Base-by-base conservation (phyloP, 345 rosid species). In the Murraya koenigii region DNA sequence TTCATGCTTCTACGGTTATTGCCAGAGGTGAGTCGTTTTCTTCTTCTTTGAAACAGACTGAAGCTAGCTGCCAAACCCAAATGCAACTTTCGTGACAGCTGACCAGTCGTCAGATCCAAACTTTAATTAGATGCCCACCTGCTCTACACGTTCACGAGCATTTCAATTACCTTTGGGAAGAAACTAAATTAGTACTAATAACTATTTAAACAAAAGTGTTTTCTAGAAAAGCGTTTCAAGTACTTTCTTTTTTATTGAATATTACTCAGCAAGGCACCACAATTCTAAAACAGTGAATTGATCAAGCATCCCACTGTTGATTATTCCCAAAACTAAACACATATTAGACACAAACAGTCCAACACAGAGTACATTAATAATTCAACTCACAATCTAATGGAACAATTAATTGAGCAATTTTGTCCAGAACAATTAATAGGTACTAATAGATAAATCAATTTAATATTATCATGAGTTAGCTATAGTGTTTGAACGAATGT, bases 71-170 rank as follows among this genome's bases (percentile, higher is more conserved):
- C 23, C 3, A 32, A n/a, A 25, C 14, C 55, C 56, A 58, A 52
- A 60, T 72, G 47, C 75, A 75, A 75, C 26, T 66, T 79, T 66
- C 66, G 10, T 52, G 80, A 79, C 65, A 54, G 15, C 35, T 59
- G 25, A 75, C 69, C 36, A 6, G 61, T 66, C 80, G 26, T 49
- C 58, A 36, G 8, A 55, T 19, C 36, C 75, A 38, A 76, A 69
- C 75, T 73, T 60, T 44, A 74, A 20, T 66, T 74, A 61, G 66
- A 26, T 62, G 28, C 25, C 38, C 55, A 17, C 61, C 33, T 13
- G 65, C 49, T 62, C 56, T 44, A 19, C 41, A 65, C 56, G 47
- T 64, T 64, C 55, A 8, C 17, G 67, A 60, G 19, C 52, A 22
- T 39, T 65, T 67, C 63, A 33, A n/a, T 22, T 9, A 8, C 61